Evolutionary conservation across 495 filamentous ascomycete genomes (phyloP), one percentile per base, ranked within the genome.

Genomic region (Trichoderma virens): DNA sequence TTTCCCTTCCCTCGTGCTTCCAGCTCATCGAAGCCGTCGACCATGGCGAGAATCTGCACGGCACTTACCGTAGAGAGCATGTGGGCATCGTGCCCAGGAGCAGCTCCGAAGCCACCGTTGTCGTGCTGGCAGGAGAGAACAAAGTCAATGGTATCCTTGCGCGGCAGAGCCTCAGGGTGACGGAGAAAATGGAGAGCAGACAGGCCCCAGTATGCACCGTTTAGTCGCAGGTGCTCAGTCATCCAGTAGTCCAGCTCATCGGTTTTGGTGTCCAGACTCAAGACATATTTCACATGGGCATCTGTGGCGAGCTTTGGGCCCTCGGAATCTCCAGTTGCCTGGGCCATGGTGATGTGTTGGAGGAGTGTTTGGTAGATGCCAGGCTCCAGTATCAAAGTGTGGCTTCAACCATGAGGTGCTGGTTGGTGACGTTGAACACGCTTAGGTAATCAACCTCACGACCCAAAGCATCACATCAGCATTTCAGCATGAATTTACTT

Each of bases 221-320:
- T 96, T 35, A 98, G 80, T 59, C 94, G 90, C 62, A 98, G 85
- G 71, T 98, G 94, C 75, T 97, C 92, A 6, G 95, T 98, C 67
- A 97, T 82, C 87, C 92, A 96, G 77, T 98, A 98, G 73, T 97
- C 92, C 65, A 96, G 85, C 72, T 96, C 91, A 77, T 97, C 92
- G 77, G 88, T 90, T 67, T 89, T 89, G 61, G 86, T 92, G 74
- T 98, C 92, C 66, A 98, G 81, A 68, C 88, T 91, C 75, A 96
- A 88, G 66, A 98, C 96, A 72, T 98, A 98, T 68, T 87, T 81
- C 68, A 98, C 90, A 76, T 98, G 94, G 65, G 90, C 89, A 41
- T 88, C 82, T 54, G 86, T 79, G 62, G 80, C 85, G 70, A 91
- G 82, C 60, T 80, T 76, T 35, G 92, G 78, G 67, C 88, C 84